These are phyloP conservation scores for Lasiosphaeria miniovina DNA, from an alignment of 495 filamentous ascomycete species.

Conservation along the genomic window DNA sequence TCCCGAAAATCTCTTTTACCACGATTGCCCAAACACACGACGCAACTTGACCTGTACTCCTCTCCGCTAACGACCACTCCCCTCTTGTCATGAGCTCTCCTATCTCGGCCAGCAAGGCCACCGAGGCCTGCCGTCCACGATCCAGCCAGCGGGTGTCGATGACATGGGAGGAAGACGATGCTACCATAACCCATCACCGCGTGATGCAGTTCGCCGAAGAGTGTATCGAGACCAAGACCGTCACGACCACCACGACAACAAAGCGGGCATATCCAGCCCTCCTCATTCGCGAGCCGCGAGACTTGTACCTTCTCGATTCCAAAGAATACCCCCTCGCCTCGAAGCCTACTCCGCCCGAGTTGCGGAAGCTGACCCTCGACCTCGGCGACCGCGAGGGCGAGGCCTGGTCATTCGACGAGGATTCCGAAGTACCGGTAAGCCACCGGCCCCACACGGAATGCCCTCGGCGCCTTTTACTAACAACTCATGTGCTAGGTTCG, in stretches of 20 bases:
- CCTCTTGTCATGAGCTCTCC: conserved; percentile 4
- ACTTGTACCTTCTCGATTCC: conserved; percentile 71
- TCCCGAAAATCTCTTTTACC: background rate
- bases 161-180: conserved; percentile 44
- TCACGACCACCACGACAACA: conserved; percentile 93
- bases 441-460: background rate
- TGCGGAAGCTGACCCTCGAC: conserved; percentile 72
- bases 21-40: no score
- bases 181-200: conserved; percentile 25
- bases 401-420: conserved; percentile 64
- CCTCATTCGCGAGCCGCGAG: conserved; percentile 69
- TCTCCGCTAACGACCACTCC: background rate
- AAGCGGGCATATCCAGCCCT: conserved; percentile 86
- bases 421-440: conserved; percentile 16
- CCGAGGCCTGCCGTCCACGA: conserved; percentile 37
- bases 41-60: no score
- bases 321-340: conserved; percentile 87
- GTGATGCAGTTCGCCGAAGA: conserved; percentile 52
- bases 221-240: conserved; percentile 60
- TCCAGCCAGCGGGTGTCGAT: conserved; percentile 48
- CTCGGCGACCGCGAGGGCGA: conserved; percentile 52
- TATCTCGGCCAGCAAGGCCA: conserved; percentile 10
- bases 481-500: conserved; percentile 25
- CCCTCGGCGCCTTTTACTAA: conserved; percentile 11
- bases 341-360: conserved; percentile 70